These are phyloP conservation scores for Neohortaea acidophila DNA, from an alignment of 495 filamentous ascomycete species.

Conservation along the genomic window DNA sequence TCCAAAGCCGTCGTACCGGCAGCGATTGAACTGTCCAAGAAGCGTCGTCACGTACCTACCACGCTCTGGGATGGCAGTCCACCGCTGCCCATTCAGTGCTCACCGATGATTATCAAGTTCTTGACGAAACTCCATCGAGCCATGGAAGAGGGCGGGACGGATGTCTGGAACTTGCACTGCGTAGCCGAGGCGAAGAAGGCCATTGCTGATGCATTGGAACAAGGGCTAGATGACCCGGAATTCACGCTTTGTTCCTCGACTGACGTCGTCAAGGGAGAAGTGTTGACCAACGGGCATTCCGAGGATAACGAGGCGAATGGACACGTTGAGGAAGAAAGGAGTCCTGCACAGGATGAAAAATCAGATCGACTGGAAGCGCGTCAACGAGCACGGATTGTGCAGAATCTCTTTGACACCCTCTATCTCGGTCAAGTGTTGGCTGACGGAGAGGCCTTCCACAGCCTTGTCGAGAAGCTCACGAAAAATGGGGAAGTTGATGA, in stretches of 20 bases:
- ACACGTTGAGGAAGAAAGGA: constrained; percentile 12
- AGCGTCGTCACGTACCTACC: background rate
- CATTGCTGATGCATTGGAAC: constrained; percentile 1
- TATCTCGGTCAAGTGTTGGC: constrained; percentile 37
- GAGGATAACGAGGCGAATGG: constrained; percentile 6
- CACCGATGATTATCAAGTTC: constrained; percentile 59
- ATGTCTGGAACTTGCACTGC: constrained; percentile 70
- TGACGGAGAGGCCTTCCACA: background rate
- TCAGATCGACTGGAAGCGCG: background rate
- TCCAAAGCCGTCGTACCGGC: constrained; percentile 2
- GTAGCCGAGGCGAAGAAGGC: constrained; percentile 44
- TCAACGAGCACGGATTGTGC: constrained; percentile 32
- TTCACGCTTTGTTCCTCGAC: too few relatives aligned
- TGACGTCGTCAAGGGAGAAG: background rate
- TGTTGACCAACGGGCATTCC: background rate
- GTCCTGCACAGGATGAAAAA: constrained; percentile 7
- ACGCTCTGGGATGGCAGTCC: constrained; percentile 68
- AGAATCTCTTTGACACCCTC: constrained; percentile 62
- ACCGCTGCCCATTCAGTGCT: constrained; percentile 65
- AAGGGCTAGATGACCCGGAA: constrained; percentile 23
- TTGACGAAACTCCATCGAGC: constrained; percentile 45
- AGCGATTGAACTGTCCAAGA: background rate
- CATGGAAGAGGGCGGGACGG: constrained; percentile 57
- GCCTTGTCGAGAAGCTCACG: background rate
- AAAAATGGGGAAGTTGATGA: constrained; percentile 13